Percentiles rank a stretch among this genome's conserved stretches.
phyloP scores from a whole-genome alignment of 164 flowering plant species.

The Stephania japonica region DNA sequence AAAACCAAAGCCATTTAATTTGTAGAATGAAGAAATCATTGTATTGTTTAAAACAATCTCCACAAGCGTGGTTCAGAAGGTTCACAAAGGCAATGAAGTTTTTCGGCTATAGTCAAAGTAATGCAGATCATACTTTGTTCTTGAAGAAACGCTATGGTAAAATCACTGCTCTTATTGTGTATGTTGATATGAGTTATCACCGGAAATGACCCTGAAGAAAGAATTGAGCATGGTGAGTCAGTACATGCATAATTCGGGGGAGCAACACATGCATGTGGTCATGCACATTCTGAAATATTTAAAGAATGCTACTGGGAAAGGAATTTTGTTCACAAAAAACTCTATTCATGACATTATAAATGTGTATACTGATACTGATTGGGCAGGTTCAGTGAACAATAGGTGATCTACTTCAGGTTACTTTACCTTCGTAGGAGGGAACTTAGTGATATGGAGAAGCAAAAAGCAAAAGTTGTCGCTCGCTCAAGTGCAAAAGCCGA shows the following conservation, averaged over 20 bases:
- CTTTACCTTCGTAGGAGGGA: too few species aligned
- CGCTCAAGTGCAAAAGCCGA: too few species aligned
- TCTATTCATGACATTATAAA: too few species aligned
- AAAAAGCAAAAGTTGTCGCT: too few species aligned
- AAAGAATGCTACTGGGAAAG: too few species aligned
- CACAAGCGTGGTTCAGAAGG: slow-evolving; percentile 2
- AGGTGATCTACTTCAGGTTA: too few species aligned
- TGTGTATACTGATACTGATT: not conserved
- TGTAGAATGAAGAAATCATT: not conserved
- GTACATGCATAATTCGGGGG: too few species aligned
- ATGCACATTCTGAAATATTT: not conserved
- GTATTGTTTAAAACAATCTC: not conserved
- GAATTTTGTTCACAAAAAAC: too few species aligned
- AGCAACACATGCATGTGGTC: too few species aligned
- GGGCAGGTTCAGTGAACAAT: too few species aligned
- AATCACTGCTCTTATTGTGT: not conserved
- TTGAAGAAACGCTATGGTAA: not conserved
- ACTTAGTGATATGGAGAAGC: too few species aligned
- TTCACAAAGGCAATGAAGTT: not conserved
- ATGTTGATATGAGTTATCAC: not conserved
- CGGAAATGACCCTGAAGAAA: not conserved
- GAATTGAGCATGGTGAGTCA: not conserved
- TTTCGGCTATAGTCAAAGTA: slow-evolving; percentile 3
- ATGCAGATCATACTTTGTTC: not conserved
- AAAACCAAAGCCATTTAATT: too few species aligned